Base-by-base conservation (phyloP, 2,329 filamentous ascomycete genomes). In the Cordyceps javanica region DNA sequence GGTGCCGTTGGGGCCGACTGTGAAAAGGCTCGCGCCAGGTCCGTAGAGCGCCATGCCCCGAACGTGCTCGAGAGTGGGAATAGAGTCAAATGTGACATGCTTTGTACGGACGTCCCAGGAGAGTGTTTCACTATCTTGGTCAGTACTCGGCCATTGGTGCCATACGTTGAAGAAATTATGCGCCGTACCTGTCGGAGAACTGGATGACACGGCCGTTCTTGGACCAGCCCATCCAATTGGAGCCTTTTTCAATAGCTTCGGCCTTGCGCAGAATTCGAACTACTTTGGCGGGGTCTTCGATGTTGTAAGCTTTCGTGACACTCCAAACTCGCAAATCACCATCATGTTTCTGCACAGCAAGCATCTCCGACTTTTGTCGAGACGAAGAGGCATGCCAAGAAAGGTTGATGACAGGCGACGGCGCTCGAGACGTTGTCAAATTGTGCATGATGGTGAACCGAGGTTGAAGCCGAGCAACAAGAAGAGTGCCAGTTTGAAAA, bases 31-130 rank as follows among this genome's bases (percentile, higher is more conserved):
- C n/a, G 93, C 93, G 7, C 89, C 91, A 1, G 92, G 88, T 1
- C 93, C 94, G 70, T 94, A 96, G 60, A 92, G 88, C 45, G 92
- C 88, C 44, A 99, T 81, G 16, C 90, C 93, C 61, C 83, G 83
- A 59, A 97, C 83, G 63, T 88, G 85, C 38, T 94, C 87, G 7
- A 92, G 80, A 1, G 91, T 97, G 6, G 92, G 91, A 58, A 97
- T 89, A 59, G 83, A 82, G 67, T 97, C 92, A 72, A 86, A 95
- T 3, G 91, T 92, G 64, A 99, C 91, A 68, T 96, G 88, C 70
- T 97, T 97, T n/a, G 94, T 99, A 62, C 92, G 84, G 45, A 99
- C 94, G 77, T 99, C 94, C 93, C 94, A 99, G 59, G 91, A 88
- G 66, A 90, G 86, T 38, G 92, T 96, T 79, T 96, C 89, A 57